Evolutionary conservation across 805 yeast genomes (phyloP), one percentile per base, ranked within the genome.

Genomic region (Metschnikowia reukaufii): DNA sequence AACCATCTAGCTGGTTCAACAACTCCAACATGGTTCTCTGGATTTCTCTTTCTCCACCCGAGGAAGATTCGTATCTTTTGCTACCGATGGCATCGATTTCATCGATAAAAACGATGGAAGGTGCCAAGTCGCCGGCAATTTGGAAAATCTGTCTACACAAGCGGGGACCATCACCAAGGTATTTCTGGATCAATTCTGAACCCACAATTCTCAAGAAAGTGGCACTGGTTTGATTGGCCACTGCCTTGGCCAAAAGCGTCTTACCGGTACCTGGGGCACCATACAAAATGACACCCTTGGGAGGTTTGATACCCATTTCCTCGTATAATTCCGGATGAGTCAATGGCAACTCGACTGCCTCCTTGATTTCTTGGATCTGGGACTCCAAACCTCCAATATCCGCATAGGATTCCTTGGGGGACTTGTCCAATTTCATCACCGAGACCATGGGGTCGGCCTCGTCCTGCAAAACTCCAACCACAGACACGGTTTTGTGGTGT

Each of bases 241-340:
- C 99, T 0, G 99, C 99, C 67, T 91, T 92, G 12, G 98, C 98
- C 57, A 92, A 76, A 49, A 92, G 73, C 0, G 98, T 92, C 67
- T 92, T 92, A 59, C 98, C 98, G 3, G 98, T 92, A 68, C 98
- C 98, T 30, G 98, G 98, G 0, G 97, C 95, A 62, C 98, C 98
- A 64, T 92, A 92, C 48, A 92, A 76, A 58, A 92, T 91, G 43
- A 92, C 98, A 72, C 98, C 98, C 72, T 92, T 92, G 44, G 98
- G 98, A 10, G 97, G 98, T 63, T 91, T 90, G 61, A 92, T 92
- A 60, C 98, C 98, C 97, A 92, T 91, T 68, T 91, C 97, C 72
- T 94, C 97, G 68, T 91, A 92, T 59, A 92, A 74, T 67, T 92
- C 98, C 0, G 98, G 98, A 68, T 92, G 97, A 12, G 97, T 90